A percentile compares a stretch with the other conserved stretches of the same genome.
These are phyloP conservation scores for Barbatosphaeria neglecta DNA, from an alignment of 495 filamentous ascomycete species.

Conservation along the genomic window DNA sequence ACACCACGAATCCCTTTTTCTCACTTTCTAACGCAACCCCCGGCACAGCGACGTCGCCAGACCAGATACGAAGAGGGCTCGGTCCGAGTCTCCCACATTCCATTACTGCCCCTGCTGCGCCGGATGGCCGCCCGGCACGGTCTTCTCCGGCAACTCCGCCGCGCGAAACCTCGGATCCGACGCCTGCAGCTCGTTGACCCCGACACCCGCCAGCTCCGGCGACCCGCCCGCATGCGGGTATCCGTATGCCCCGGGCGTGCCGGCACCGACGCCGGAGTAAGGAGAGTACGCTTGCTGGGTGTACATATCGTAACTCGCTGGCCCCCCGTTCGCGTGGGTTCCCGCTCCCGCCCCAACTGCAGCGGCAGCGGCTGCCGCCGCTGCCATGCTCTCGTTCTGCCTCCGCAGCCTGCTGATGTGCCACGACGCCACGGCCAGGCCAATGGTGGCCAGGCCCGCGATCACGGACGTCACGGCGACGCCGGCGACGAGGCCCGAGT, in stretches of 20 bases:
- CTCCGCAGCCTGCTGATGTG: background rate
- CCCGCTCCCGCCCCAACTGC: too few species aligned
- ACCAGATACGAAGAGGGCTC: background rate
- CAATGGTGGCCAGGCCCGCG: background rate
- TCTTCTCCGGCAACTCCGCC: slow-evolving; percentile 1
- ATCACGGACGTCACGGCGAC: background rate
- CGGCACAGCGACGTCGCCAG: too few species aligned
- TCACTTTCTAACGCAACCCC: too few species aligned
- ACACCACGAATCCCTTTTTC: too few species aligned
- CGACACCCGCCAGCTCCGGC: background rate
- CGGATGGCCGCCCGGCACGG: background rate
- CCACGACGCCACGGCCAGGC: background rate
- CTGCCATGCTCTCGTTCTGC: background rate
- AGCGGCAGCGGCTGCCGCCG: background rate
- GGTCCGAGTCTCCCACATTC: background rate
- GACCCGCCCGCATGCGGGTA: background rate
- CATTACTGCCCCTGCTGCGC: background rate
- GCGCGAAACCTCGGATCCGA: background rate
- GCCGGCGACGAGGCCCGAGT: background rate
- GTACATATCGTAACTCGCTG: background rate
- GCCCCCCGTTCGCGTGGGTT: too few species aligned
- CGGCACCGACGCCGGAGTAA: background rate
- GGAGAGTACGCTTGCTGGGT: background rate
- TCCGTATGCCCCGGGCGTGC: background rate
- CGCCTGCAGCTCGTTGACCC: slow-evolving; percentile 1